Conservation (phyloP, 2,329 filamentous ascomycete genomes). For the Biscogniauxia mediterranea region DNA sequence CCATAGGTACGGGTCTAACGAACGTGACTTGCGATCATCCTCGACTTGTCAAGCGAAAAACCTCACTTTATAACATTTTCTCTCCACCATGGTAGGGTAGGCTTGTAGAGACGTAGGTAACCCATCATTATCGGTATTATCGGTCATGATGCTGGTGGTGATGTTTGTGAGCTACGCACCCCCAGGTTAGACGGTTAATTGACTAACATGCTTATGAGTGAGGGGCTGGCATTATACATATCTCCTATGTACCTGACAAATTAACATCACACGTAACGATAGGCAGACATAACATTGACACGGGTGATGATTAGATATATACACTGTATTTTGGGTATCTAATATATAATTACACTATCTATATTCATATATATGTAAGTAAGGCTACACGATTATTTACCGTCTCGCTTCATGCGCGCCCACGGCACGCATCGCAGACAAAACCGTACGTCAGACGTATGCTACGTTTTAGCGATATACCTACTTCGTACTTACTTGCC, state of each 20-base stretch:
- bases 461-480: not conserved
- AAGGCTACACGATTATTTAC: not conserved
- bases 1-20: too few relatives aligned
- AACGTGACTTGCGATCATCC: too few relatives aligned
- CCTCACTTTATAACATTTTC: too few relatives aligned
- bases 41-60: too few relatives aligned
- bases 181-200: not conserved
- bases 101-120: too few relatives aligned
- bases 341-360: not conserved
- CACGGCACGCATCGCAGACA: not conserved
- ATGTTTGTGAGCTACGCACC: not conserved
- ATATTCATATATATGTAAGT: not conserved
- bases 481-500: not conserved
- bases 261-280: not conserved
- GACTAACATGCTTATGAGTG: not conserved
- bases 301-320: not conserved
- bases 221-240: not conserved
- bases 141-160: not conserved
- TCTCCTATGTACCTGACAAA: not conserved
- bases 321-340: not conserved
- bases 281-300: not conserved
- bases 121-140: too few relatives aligned
- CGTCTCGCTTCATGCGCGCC: not conserved
- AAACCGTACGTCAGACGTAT: not conserved
- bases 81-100: too few relatives aligned